Conservation (phyloP, 129 eudicot genomes). For the Artemisia tridentata region DNA sequence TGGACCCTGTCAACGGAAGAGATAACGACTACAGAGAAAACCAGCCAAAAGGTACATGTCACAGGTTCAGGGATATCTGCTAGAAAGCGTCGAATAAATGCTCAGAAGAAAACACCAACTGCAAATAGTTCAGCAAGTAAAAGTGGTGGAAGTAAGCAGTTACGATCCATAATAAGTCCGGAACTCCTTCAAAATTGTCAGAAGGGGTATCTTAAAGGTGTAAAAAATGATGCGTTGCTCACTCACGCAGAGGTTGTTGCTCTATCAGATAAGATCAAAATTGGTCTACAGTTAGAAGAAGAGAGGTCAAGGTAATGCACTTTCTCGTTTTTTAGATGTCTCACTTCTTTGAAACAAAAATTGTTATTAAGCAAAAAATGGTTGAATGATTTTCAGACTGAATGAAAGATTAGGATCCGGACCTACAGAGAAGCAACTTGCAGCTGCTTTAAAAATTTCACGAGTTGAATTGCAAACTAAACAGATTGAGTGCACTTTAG, state of each 20-base stretch:
- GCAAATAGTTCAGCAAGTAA: constrained; percentile 33
- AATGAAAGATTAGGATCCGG: constrained; percentile 74
- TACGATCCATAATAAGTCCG: constrained; percentile 46
- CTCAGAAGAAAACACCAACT: constrained; percentile 40
- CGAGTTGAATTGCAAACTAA: constrained; percentile 63
- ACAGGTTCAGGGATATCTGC: constrained; percentile 82
- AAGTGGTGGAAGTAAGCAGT: constrained; percentile 31
- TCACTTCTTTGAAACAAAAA: neutral
- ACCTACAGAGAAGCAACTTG: constrained; percentile 90
- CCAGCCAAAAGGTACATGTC: constrained; percentile 39
- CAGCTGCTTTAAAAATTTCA: constrained; percentile 60
- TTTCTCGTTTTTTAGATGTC: neutral
- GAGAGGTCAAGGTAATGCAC: constrained; percentile 58
- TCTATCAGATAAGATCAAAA: constrained; percentile 62
- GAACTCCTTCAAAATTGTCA: constrained; percentile 64
- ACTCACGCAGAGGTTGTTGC: constrained; percentile 80
- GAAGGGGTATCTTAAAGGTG: constrained; percentile 83
- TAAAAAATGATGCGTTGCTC: constrained; percentile 55
- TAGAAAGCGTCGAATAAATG: constrained; percentile 62
- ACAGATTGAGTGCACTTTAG: constrained; percentile 78
- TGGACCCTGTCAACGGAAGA: constrained; percentile 72
- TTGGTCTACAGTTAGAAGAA: constrained; percentile 69
- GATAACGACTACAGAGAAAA: constrained; percentile 26
- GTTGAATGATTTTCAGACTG: constrained; percentile 48
- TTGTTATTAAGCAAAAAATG: neutral